Evolutionary conservation across 495 filamentous ascomycete genomes (phyloP), one percentile per base, ranked within the genome.

Genomic region (Neurospora sublineolata): DNA sequence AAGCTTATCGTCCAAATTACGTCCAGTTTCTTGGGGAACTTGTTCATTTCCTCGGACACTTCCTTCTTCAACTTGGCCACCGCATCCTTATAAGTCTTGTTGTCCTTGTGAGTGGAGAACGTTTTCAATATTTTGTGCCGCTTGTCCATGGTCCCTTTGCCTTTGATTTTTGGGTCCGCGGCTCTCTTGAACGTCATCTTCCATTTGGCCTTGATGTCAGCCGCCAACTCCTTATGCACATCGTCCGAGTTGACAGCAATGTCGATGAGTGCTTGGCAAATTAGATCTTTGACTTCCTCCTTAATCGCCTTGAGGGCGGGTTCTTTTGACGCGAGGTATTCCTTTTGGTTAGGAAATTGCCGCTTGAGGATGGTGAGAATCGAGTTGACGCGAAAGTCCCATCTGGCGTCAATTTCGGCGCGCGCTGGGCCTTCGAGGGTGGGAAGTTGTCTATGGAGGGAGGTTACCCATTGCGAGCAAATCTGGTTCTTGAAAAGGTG

Each of bases 401-500:
- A 76, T 1, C 37, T 23, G 9, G 18, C n/a, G 5, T 76, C 70
- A 7, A 75, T 46, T 5, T 10, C 27, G 27, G 36, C 27, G 33
- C 11, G 6, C 10, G 70, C 27, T 5, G 33, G n/a, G 11, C 12
- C 5, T n/a, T 68, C 70, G 9, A 46, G n/a, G 3, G 14, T 1
- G 0, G 74, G 74, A 5, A 76, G 67, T 10, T 68, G 36, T 4
- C 11, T 0, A 20, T 76, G 69, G 0, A 76, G 14, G 1, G 68
- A 23, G 4, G 23, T 4, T 0, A 64, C 58, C 73, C 75, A 76
- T 1, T 36, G n/a, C 6, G 14, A 67, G 0, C 42, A 68, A 9
- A 76, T 75, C 4, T 70, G 27, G 0, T 6, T 41, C 3, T 70
- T 73, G 75, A 70, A 76, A 6, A 11, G 10, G 7, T 27, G 3